Evolutionary conservation across 306 rosid species (phyloP).

Genomic region (Carpinus viminea): DNA sequence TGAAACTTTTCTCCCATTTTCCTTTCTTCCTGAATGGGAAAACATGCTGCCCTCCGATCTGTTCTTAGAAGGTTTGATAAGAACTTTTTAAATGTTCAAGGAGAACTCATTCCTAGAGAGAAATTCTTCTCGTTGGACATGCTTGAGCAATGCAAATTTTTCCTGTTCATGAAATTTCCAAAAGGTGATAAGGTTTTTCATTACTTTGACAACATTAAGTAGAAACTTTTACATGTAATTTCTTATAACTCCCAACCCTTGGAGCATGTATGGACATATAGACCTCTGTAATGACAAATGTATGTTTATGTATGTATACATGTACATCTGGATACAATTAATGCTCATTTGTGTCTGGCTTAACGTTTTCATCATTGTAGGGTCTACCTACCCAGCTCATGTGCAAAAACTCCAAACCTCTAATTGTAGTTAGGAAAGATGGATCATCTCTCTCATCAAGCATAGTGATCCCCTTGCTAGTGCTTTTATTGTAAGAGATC

Average conservation of each 20-base stretch:
- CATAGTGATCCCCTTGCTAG: not conserved
- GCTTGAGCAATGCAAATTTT: not conserved
- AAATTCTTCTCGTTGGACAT: not conserved
- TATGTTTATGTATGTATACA: not conserved
- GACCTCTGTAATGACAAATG: not conserved
- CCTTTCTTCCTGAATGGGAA: not conserved
- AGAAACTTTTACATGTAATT: not conserved
- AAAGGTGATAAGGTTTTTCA: slow-evolving; percentile 2
- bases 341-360: not conserved
- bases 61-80: slow-evolving; percentile 1
- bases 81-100: not conserved
- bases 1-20: not conserved
- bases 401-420: not conserved
- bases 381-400: not conserved
- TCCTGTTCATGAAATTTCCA: not conserved
- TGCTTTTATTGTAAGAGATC: not conserved
- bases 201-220: not conserved
- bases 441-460: not conserved
- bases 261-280: not conserved
- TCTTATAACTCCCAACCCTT: not conserved
- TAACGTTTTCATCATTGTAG: not conserved
- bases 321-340: not conserved
- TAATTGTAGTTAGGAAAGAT: not conserved
- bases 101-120: not conserved
- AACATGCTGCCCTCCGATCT: not conserved